Conservation (phyloP, 495 filamentous ascomycete genomes). For the Podospora pseudopauciseta region DNA sequence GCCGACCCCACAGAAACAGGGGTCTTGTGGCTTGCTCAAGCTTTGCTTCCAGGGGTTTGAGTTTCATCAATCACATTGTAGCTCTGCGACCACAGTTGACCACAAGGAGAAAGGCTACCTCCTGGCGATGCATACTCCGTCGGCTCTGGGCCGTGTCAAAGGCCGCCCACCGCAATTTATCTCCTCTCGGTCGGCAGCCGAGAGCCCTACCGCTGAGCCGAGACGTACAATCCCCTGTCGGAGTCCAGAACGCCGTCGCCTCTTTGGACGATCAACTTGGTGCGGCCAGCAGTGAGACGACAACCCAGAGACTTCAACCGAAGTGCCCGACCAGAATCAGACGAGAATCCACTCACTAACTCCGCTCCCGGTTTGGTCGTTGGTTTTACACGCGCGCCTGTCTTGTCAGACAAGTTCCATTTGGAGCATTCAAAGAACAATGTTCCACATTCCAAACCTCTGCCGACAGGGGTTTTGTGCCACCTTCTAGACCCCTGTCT, state of each 20-base stretch:
- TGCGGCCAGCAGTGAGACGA: neutral
- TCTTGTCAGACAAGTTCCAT: neutral
- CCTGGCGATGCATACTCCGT: too few relatives aligned
- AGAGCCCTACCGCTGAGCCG: too few relatives aligned
- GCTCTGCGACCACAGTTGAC: too few relatives aligned
- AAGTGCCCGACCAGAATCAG: neutral
- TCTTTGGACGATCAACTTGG: constrained; percentile 1
- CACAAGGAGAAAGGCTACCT: neutral
- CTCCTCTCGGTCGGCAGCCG: neutral
- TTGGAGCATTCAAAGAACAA: neutral
- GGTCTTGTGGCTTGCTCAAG: neutral
- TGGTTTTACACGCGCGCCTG: constrained; percentile 1
- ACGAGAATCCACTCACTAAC: neutral
- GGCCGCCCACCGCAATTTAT: too few relatives aligned
- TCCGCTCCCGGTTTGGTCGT: neutral
- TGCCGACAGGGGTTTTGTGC: constrained; percentile 10
- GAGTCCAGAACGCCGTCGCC: neutral
- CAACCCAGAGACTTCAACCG: neutral
- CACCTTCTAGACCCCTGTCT: neutral
- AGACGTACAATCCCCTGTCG: neutral
- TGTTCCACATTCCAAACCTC: constrained; percentile 20
- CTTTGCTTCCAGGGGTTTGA: neutral
- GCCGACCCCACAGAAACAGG: neutral
- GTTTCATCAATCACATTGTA: neutral
- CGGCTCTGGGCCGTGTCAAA: neutral